A percentile compares a stretch with the other conserved stretches of the same genome.
phyloP scores from a whole-genome alignment of 2,329 filamentous ascomycete genomes.

The Tolypocladium sp. region DNA sequence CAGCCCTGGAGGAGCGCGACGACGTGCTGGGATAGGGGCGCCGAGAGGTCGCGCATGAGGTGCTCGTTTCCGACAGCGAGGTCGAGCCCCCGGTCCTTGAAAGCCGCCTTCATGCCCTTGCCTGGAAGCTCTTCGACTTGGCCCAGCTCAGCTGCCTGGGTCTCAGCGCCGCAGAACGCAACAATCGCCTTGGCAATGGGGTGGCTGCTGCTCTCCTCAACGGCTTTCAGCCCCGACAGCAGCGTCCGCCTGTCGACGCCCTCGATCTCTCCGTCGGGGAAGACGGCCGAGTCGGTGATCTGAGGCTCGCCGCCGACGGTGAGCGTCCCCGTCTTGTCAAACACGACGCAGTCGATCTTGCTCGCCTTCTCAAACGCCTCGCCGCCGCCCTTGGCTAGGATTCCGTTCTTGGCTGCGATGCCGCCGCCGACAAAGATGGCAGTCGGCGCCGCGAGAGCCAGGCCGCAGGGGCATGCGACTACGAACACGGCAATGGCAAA shows the following conservation, averaged over 20 bases:
- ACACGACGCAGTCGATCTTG: conserved; percentile 67
- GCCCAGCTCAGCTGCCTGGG: conserved; percentile 22
- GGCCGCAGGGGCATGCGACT: conserved; percentile 75
- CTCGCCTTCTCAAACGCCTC: conserved; percentile 82
- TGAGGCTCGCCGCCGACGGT: conserved; percentile 64
- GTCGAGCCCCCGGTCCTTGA: conserved; percentile 29
- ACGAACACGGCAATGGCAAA: conserved; percentile 85
- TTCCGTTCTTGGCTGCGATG: conserved; percentile 68
- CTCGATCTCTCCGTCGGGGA: conserved; percentile 17
- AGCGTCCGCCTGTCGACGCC: conserved; percentile 21
- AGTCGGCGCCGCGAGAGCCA: conserved; percentile 77
- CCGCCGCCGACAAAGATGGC: conserved; percentile 78
- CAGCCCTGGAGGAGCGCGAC: conserved; percentile 37
- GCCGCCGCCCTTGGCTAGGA: conserved; percentile 75
- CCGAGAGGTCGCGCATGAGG: conserved; percentile 46
- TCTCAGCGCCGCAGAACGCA: conserved; percentile 42
- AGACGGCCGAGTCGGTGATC: conserved; percentile 47
- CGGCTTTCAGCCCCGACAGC: conserved; percentile 44
- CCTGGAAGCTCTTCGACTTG: conserved; percentile 60
- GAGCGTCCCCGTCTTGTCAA: conserved; percentile 83
- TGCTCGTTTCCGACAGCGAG: conserved; percentile 65
- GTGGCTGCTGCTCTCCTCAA: conserved; percentile 67
- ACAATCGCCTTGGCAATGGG: conserved; percentile 65
- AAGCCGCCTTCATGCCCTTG: conserved; percentile 56
- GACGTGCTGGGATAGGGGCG: conserved; percentile 27